Conservation (phyloP, 306 rosid genomes). For the Cucurbita ficifolia region DNA sequence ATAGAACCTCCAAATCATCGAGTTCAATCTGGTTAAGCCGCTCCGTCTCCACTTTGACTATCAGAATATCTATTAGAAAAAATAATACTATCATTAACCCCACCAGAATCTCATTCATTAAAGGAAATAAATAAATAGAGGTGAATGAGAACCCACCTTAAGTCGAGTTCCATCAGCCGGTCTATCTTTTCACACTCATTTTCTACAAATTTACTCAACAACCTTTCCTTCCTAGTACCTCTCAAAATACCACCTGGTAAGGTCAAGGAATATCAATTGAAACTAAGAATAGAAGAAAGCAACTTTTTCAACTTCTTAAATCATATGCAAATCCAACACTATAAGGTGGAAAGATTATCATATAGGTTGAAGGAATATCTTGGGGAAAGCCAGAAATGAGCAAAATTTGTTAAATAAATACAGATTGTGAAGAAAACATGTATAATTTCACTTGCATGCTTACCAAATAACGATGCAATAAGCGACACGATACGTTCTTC, state of each 20-base stretch:
- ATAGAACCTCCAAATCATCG: conserved; percentile 75
- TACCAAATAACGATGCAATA: conserved; percentile 88
- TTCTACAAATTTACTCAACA: conserved; percentile 83
- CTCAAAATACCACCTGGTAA: conserved; percentile 79
- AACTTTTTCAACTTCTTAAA: neutral
- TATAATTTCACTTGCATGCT: conserved; percentile 48
- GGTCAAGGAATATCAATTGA: conserved; percentile 8
- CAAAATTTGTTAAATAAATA: neutral
- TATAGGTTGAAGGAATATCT: neutral
- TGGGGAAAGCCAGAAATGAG: neutral
- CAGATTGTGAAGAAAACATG: neutral
- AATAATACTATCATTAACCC: neutral
- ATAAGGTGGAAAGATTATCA: neutral
- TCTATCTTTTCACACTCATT: conserved; percentile 92
- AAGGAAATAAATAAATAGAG: neutral
- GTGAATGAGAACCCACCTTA: conserved; percentile 38
- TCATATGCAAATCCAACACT: neutral
- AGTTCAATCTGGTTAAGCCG: conserved; percentile 48
- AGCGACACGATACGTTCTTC: conserved; percentile 83
- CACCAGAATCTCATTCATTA: neutral
- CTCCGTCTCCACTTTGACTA: conserved; percentile 66
- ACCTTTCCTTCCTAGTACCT: conserved; percentile 90
- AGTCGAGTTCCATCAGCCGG: conserved; percentile 82
- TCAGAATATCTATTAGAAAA: conserved; percentile 68
- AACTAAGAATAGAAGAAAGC: neutral